Base-by-base conservation (phyloP, 768 basidiomycete genomes). In the Mycena pura region DNA sequence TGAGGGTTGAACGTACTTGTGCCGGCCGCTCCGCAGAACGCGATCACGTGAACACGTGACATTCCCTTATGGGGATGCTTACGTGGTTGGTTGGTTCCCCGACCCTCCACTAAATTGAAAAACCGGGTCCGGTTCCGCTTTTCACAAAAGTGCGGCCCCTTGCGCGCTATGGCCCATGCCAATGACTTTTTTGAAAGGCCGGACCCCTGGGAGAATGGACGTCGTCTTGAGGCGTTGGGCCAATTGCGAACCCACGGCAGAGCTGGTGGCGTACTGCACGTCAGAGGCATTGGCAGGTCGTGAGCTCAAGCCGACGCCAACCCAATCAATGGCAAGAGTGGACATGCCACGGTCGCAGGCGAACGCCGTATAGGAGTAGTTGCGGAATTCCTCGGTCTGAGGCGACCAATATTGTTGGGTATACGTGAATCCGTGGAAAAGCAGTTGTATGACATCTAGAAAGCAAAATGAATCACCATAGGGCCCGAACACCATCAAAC, bases 361-460 rank as follows among this genome's bases (percentile, higher is more conserved):
- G 34, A 34, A 49, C 8, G 28, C 47, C 34, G 47, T 17, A 19
- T 49, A 49, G 31, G 47, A 49, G 32, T 49, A 22, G 47, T 49
- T 49, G n/a, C 47, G 47, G 47, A 49, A 49, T 49, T 49, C 47
- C 21, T 19, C 47, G 3, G 15, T 17, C n/a, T 29, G 34, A 15
- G 47, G 29, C 47, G 47, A 49, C 47, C 47, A 49, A 34, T 49
- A 49, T 36, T 49, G 31, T n/a, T 17, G 19, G 31, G 31, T 32
- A 49, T 49, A 49, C 21, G 47, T 49, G 32, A 49, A 22, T 49
- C 47, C 47, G 47, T 49, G 47, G 3, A 49, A 14, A 10, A 49
- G 28, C 4, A 49, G 47, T 17, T 49, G 47, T 21, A 49, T 21
- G 34, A 34, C 47, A 36, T 49, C 47, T 49, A 11, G n/a, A 49